These are phyloP conservation scores for Tolypocladium tropicale DNA, from an alignment of 2,329 filamentous ascomycete genomes.

Conservation along the genomic window DNA sequence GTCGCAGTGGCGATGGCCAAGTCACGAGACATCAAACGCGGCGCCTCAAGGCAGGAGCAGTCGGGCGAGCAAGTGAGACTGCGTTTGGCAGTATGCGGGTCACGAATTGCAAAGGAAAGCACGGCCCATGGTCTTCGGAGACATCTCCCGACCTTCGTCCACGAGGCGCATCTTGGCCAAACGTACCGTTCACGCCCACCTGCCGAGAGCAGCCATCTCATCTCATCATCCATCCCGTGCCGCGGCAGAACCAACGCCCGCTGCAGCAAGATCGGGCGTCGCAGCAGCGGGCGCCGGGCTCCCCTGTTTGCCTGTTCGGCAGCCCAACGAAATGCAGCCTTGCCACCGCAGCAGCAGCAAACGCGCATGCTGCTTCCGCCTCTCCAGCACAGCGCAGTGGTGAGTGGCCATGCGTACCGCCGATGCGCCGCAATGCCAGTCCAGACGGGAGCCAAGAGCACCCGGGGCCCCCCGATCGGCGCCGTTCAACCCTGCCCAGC, in stretches of 20 bases:
- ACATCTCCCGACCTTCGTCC: neutral
- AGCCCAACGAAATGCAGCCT: neutral
- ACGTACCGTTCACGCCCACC: too few species aligned
- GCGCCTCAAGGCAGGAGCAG: neutral
- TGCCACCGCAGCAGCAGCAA: neutral
- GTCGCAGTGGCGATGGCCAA: neutral
- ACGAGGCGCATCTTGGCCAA: neutral
- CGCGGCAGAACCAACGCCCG: neutral
- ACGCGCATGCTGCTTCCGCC: neutral
- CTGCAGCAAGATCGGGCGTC: neutral
- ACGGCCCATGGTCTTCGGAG: too few species aligned
- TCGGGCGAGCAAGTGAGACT: neutral
- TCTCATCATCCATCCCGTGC: neutral
- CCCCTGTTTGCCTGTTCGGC: neutral
- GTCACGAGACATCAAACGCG: neutral
- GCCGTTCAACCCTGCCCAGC: conserved; percentile 18
- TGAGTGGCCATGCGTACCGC: too few species aligned
- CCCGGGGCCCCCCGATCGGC: conserved; percentile 3
- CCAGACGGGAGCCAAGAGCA: conserved; percentile 26
- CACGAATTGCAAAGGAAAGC: too few species aligned
- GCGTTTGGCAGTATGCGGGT: neutral
- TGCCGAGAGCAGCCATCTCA: neutral
- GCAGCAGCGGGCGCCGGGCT: neutral
- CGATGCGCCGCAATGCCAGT: too few species aligned
- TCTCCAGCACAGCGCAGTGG: neutral